A percentile compares a stretch with the other conserved stretches of the same genome.
These are phyloP conservation scores for Eucalyptus tenuipes DNA, from an alignment of 345 rosid genomes.

Conservation along the genomic window DNA sequence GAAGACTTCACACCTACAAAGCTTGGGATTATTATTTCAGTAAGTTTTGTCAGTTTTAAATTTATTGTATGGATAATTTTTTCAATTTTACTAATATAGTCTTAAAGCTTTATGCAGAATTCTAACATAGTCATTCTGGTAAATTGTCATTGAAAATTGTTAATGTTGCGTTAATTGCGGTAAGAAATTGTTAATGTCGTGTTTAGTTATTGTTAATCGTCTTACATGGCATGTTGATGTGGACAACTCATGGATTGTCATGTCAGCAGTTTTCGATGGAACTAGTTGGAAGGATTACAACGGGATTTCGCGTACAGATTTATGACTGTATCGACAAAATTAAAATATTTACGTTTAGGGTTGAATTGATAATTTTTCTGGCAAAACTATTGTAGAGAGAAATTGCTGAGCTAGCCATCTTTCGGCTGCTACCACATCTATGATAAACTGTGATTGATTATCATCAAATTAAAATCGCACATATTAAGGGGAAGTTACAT, in stretches of 20 bases:
- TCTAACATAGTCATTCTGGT: accelerated
- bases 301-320: accelerated
- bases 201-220: neutral
- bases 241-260: neutral
- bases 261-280: accelerated
- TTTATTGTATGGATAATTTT: neutral
- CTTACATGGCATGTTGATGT: neutral
- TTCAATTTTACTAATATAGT: neutral
- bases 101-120: accelerated
- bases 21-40: neutral
- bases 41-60: neutral
- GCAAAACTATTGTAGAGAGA: neutral
- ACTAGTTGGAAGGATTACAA: neutral
- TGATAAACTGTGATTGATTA: neutral
- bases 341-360: accelerated
- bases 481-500: neutral
- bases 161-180: accelerated
- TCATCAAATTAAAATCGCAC: neutral
- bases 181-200: neutral
- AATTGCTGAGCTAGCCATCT: neutral
- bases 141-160: neutral
- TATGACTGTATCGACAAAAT: neutral
- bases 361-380: neutral
- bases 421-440: neutral
- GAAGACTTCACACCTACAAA: neutral